Conservation (phyloP, 805 yeast species). For the Saccharomycopsis malanga region DNA sequence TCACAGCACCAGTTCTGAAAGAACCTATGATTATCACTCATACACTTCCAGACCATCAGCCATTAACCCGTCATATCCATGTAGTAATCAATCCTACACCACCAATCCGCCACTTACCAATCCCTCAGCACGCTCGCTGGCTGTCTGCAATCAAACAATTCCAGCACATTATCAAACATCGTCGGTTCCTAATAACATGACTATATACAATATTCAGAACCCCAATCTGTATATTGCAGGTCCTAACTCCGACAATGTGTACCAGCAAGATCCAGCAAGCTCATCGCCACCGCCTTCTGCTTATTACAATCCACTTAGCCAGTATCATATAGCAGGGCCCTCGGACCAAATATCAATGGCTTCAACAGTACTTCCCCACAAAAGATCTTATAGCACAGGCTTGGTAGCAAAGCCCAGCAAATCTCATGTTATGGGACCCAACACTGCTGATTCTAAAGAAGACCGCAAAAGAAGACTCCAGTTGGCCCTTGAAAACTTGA, state of each 20-base stretch:
- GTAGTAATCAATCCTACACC: neutral
- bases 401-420: too few relatives aligned
- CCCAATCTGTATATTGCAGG: neutral
- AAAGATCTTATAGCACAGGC: too few relatives aligned
- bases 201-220: too few relatives aligned
- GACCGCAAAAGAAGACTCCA: slow-evolving; percentile 18
- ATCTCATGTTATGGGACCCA: too few relatives aligned
- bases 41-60: neutral
- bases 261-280: neutral
- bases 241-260: neutral
- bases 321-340: neutral
- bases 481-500: slow-evolving; percentile 14
- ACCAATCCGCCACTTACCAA: neutral
- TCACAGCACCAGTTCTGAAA: neutral
- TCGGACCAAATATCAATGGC: neutral
- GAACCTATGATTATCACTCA: neutral
- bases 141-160: neutral
- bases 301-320: neutral
- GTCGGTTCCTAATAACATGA: too few relatives aligned
- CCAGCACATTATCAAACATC: neutral
- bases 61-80: neutral
- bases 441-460: slow-evolving; percentile 13
- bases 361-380: neutral
- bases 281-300: neutral
- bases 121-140: neutral